phyloP scores from a whole-genome alignment of 495 filamentous ascomycete genomes.

The Penicillium bovifimosum region DNA sequence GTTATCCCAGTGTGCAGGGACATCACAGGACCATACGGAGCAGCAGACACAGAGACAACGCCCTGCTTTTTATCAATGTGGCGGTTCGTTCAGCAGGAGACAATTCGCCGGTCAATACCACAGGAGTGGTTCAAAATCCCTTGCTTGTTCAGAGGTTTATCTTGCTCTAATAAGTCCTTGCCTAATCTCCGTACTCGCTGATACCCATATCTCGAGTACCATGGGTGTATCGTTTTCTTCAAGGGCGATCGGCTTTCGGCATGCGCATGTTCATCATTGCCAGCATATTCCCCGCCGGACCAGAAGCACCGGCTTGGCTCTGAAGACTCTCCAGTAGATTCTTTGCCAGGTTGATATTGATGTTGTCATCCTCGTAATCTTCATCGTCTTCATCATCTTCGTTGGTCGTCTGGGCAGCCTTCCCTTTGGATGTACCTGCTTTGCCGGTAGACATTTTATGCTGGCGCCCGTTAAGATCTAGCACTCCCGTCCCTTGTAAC shows the following conservation, averaged over 20 bases:
- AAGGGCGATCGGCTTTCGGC: slow-evolving; percentile 63
- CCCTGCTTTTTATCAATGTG: neutral
- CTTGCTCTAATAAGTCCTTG: neutral
- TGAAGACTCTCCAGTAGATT: slow-evolving; percentile 92
- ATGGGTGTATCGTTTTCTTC: neutral
- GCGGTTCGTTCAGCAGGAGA: neutral
- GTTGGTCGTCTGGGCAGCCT: slow-evolving; percentile 14
- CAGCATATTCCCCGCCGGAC: slow-evolving; percentile 80
- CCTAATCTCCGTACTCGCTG: no score
- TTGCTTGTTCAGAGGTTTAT: neutral
- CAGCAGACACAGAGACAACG: neutral
- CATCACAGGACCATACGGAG: neutral
- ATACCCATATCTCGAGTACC: no score
- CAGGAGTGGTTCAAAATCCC: neutral
- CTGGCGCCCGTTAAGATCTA: slow-evolving; percentile 53
- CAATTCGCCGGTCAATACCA: neutral
- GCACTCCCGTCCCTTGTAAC: slow-evolving; percentile 67
- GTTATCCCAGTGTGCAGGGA: neutral
- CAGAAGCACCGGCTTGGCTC: slow-evolving; percentile 74
- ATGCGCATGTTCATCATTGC: slow-evolving; percentile 76
- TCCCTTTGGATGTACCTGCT: slow-evolving; percentile 17
- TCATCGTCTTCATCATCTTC: slow-evolving; percentile 11
- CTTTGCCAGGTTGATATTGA: slow-evolving; percentile 82
- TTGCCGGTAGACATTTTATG: slow-evolving; percentile 15
- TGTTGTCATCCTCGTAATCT: slow-evolving; percentile 52